phyloP scores from a whole-genome alignment of 2,329 filamentous ascomycete genomes.

The Cladosporium sp. region DNA sequence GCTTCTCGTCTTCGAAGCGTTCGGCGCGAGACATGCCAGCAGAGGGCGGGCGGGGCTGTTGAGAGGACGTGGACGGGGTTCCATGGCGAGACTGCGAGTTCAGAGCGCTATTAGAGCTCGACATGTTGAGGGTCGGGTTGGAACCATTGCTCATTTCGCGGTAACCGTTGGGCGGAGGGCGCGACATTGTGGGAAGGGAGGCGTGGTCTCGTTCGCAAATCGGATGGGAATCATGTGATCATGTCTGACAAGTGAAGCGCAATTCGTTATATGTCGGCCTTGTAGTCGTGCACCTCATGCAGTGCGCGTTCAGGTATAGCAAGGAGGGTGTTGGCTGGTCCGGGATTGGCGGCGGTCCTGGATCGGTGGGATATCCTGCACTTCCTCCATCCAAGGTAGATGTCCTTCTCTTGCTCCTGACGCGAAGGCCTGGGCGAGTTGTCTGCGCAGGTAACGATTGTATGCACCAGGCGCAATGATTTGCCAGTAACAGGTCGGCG shows the following conservation, averaged over 20 bases:
- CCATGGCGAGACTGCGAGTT: constrained; percentile 10
- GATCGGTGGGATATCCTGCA: constrained; percentile 1
- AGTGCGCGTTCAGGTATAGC: neutral
- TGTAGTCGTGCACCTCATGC: neutral
- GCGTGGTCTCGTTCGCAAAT: constrained; percentile 4
- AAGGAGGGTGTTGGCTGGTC: neutral
- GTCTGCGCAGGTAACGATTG: too few relatives aligned
- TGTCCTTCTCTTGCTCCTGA: neutral
- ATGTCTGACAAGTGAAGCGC: neutral
- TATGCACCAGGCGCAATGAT: too few relatives aligned
- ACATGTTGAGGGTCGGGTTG: constrained; percentile 9
- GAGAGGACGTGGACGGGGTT: neutral
- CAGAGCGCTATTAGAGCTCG: constrained; percentile 8
- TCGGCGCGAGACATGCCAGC: constrained; percentile 56
- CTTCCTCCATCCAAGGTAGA: constrained; percentile 3
- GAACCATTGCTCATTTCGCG: constrained; percentile 16
- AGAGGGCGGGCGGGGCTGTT: constrained; percentile 5
- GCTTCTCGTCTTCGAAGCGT: constrained; percentile 94
- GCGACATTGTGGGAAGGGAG: constrained; percentile 16
- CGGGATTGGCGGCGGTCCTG: too few relatives aligned
- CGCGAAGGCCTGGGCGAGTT: too few relatives aligned
- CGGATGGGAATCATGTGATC: constrained; percentile 11
- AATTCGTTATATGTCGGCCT: neutral
- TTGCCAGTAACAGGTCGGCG: too few relatives aligned
- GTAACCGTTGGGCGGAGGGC: constrained; percentile 10